A percentile compares a stretch with the other conserved stretches of the same genome.
Conservation (phyloP, 148 eudicot species). For the Fallopia convolvulus region DNA sequence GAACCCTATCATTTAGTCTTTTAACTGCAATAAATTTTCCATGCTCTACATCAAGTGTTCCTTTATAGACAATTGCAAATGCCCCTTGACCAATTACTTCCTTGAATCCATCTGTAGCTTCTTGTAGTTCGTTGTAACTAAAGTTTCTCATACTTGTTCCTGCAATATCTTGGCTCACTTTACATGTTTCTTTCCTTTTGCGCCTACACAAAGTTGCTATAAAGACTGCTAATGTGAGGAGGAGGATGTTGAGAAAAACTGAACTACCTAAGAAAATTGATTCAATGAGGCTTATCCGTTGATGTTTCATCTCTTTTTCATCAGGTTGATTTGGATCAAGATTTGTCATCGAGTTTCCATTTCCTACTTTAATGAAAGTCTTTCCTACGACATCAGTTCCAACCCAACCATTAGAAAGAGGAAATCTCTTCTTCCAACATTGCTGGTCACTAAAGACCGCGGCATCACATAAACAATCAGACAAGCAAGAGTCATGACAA, state of each 20-base stretch:
- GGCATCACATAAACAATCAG: slow-evolving; percentile 50
- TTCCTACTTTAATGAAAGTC: slow-evolving; percentile 18
- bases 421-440: slow-evolving; percentile 28
- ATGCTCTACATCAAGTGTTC: slow-evolving; percentile 9
- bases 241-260: slow-evolving; percentile 16
- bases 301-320: neutral
- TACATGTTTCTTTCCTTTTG: neutral
- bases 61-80: slow-evolving; percentile 29
- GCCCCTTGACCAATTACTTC: neutral
- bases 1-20: slow-evolving; percentile 3
- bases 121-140: slow-evolving; percentile 10
- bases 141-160: slow-evolving; percentile 16
- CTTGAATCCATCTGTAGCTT: no score
- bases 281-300: neutral
- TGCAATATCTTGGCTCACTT: neutral
- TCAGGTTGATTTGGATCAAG: no score
- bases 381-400: neutral
- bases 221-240: slow-evolving; percentile 14
- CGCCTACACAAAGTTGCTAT: slow-evolving; percentile 6
- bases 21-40: slow-evolving; percentile 19
- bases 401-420: slow-evolving; percentile 21
- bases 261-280: slow-evolving; percentile 22
- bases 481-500: slow-evolving; percentile 29
- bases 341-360: neutral
- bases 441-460: neutral